Conservation (phyloP, 176 grass and related monocot species). For the Hyparrhenia diplandra region DNA sequence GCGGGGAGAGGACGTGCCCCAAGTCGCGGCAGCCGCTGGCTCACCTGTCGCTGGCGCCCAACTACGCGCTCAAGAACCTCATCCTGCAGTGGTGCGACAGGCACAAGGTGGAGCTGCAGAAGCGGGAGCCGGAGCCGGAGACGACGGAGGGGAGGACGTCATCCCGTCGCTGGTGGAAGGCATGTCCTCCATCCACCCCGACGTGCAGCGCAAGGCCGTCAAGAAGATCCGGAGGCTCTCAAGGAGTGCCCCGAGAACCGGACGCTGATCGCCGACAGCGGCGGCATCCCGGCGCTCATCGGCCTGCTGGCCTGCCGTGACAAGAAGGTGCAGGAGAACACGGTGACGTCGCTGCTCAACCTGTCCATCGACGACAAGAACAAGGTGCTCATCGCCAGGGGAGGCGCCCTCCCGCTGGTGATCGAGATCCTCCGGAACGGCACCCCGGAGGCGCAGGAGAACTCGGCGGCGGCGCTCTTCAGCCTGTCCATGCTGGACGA, state of each 20-base stretch:
- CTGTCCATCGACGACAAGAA: slow-evolving; percentile 66
- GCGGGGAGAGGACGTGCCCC: slow-evolving; percentile 54
- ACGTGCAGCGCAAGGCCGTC: slow-evolving; percentile 58
- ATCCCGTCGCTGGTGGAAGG: slow-evolving; percentile 56
- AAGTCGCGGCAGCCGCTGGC: slow-evolving; percentile 50
- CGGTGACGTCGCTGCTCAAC: slow-evolving; percentile 66
- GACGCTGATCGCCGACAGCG: slow-evolving; percentile 35
- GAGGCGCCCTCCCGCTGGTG: slow-evolving; percentile 54
- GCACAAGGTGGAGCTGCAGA: slow-evolving; percentile 69
- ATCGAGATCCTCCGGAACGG: slow-evolving; percentile 63
- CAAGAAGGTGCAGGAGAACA: slow-evolving; percentile 61
- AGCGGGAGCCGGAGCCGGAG: slow-evolving; percentile 38
- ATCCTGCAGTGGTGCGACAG: slow-evolving; percentile 75
- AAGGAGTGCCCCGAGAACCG: slow-evolving; percentile 63
- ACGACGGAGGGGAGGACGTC: no score
- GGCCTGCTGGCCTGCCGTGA: slow-evolving; percentile 52
- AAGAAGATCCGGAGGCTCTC: slow-evolving; percentile 62
- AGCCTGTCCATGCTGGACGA: slow-evolving; percentile 75
- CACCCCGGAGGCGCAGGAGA: slow-evolving; percentile 52
- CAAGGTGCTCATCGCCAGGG: slow-evolving; percentile 49
- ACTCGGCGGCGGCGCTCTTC: slow-evolving; percentile 68
- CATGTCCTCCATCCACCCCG: slow-evolving; percentile 61
- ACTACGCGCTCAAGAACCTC: slow-evolving; percentile 64
- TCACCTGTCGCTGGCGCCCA: slow-evolving; percentile 58
- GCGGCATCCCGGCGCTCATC: slow-evolving; percentile 49